A percentile compares a stretch with the other conserved stretches of the same genome.
These are phyloP conservation scores for Carallia pectinifolia DNA, from an alignment of 345 rosid genomes.

Conservation along the genomic window DNA sequence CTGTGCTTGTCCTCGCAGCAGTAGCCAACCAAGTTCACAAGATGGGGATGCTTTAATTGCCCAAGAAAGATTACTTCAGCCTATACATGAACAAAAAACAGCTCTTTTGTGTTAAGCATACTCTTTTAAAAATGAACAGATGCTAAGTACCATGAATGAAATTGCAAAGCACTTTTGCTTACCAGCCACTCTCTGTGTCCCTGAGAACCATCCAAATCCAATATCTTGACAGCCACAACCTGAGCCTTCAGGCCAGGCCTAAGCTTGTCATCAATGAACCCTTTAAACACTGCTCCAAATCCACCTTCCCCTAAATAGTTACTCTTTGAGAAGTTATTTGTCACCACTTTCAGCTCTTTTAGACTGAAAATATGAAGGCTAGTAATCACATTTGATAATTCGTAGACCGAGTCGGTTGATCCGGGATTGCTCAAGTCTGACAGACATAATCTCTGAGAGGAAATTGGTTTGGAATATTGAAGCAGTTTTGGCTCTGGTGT, in stretches of 20 bases:
- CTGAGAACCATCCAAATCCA: conserved; percentile 58
- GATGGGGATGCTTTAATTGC: conserved; percentile 61
- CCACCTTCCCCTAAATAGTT: conserved; percentile 63
- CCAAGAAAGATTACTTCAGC: conserved; percentile 79
- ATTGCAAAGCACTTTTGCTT: neutral
- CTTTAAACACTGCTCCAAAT: conserved; percentile 62
- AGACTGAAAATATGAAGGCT: conserved; percentile 51
- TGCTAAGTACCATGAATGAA: neutral
- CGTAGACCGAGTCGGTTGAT: conserved; percentile 34
- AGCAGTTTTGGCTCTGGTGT: neutral
- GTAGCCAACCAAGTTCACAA: conserved; percentile 66
- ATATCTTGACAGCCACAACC: conserved; percentile 55
- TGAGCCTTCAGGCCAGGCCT: conserved; percentile 53
- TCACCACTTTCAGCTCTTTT: conserved; percentile 40
- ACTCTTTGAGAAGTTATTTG: conserved; percentile 39
- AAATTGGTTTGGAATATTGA: conserved; percentile 15
- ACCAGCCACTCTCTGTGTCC: conserved; percentile 81
- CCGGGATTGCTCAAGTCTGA: conserved; percentile 47
- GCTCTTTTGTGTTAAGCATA: neutral
- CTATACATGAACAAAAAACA: conserved; percentile 24
- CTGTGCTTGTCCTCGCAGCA: conserved; percentile 65
- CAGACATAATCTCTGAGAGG: conserved; percentile 40
- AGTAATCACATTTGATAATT: conserved; percentile 39
- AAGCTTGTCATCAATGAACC: conserved; percentile 43
- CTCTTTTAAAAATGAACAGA: neutral